phyloP scores from a whole-genome alignment of 768 basidiomycete genomes.

The Calocera viscosa region DNA sequence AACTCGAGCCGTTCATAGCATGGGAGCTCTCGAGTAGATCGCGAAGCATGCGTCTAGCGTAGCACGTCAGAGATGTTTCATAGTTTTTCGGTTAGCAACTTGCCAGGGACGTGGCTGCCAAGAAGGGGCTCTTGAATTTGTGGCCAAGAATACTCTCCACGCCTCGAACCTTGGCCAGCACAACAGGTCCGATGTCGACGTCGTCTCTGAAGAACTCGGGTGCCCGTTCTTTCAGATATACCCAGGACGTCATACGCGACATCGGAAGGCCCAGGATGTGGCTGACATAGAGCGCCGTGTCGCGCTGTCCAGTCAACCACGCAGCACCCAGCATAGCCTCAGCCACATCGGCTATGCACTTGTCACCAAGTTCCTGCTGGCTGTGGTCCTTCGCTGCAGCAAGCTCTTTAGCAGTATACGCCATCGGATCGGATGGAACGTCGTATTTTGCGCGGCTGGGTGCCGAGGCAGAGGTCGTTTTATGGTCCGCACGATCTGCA shows the following conservation, averaged over 20 bases:
- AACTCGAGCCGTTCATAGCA: conserved; percentile 72
- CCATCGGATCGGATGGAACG: neutral
- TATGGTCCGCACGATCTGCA: neutral
- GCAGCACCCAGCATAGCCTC: conserved; percentile 80
- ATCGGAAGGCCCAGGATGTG: conserved; percentile 56
- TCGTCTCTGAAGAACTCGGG: conserved; percentile 30
- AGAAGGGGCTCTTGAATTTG: conserved; percentile 46
- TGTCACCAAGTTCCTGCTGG: neutral
- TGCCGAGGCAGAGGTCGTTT: neutral
- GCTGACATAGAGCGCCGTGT: conserved; percentile 48
- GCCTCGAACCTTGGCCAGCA: conserved; percentile 27
- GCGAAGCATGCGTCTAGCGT: conserved; percentile 53
- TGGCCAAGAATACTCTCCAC: conserved; percentile 55
- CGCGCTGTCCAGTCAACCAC: conserved; percentile 58
- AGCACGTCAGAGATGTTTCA: neutral
- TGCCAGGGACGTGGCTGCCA: conserved; percentile 65
- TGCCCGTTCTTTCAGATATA: neutral
- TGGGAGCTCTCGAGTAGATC: conserved; percentile 41
- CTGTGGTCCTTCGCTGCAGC: neutral
- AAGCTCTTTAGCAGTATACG: neutral
- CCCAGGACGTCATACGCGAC: conserved; percentile 53
- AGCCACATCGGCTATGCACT: conserved; percentile 74
- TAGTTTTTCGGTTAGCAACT: conserved; percentile 16
- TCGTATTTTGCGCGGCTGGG: neutral
- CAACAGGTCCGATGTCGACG: neutral